Evolutionary conservation across 371 early-diverging fungal species (phyloP), one percentile per base, ranked within the genome.

Genomic region (Saksenaea oblongispora): DNA sequence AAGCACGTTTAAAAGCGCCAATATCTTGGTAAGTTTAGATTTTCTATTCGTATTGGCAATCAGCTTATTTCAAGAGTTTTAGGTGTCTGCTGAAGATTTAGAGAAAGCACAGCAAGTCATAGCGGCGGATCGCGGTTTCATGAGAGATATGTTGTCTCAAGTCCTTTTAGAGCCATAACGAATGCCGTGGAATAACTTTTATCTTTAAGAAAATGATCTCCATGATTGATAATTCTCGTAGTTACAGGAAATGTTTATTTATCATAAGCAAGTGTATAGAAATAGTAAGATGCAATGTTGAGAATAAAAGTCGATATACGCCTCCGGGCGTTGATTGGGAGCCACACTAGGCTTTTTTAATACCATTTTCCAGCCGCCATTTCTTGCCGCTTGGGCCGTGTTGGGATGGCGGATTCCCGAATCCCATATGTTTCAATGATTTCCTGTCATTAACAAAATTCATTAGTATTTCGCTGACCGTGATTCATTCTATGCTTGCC

Each of bases 1-100:
- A 58, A 88, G 88, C 61, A 91, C 92, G 9, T 87, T 74, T 58
- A 87, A 76, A 58, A 87, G 88, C 5, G 90, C 92, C 26, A 91
- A 91, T 61, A 82, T 91, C 14, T 74, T 91, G 58, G 91, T 90
- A 66, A 74, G 77, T 36, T 17, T 22, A 39, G 17, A 10, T 4
- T n/a, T 47, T 47, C 7, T n/a, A n/a, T 17, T 22, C 9, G 10
- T 22, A 22, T 18, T 22, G 3, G 22, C 22, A 8, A 22, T 47
- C 7, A 7, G 51, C 5, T 22, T 36, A 22, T 7, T 5, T n/a
- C n/a, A 8, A 22, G 7, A 14, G n/a, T 28, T n/a, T 7, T 57
- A 73, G 76, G 74, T 76, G 2, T 67, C 74, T 22, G 75, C 76
- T 0, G 75, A 72, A 39, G 76, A 81, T 59, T 41, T 78, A n/a